Evolutionary conservation across 768 basidiomycete genomes (phyloP), one percentile per base, ranked within the genome.

Genomic region (Tricholoma terreum): DNA sequence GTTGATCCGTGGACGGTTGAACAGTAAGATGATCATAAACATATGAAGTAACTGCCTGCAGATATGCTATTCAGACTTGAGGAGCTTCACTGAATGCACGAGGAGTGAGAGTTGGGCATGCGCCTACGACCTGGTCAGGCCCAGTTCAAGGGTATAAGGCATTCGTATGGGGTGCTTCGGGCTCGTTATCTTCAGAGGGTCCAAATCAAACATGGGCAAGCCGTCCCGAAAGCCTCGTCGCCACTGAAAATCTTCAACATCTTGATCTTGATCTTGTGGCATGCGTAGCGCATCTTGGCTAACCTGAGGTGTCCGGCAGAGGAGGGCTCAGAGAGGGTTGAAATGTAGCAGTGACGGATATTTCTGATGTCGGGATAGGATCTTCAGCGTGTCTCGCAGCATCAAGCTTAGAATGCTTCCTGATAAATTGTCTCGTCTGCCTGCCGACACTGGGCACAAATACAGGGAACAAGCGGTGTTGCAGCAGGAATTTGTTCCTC

Each of bases 41-140:
- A 33, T 63, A 63, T 33, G 33, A 50, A 4, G 52, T 50, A 9
- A 63, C 62, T 17, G 62, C 61, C 49, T 62, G 60, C 10, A 61
- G 33, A 52, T 61, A 61, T 17, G 61, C 60, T 8, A 61, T 49
- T 6, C 62, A 31, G 36, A 63, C 58, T 33, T 46, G 42, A 19
- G 60, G 34, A 6, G 8, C 27, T 31, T 61, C 61, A 48, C 30
- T 27, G 35, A 36, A 36, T 8, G 35, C 35, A 36, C 35, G 35
- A 36, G 35, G 35, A 3, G 14, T 36, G 35, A 36, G 35, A 12
- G 35, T 36, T 12, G 35, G 35, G 8, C 12, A 12, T 36, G 35
- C 14, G 35, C 35, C 35, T 36, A 36, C 35, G 7, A 8, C 35
- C 3, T 6, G 8, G 12, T 36, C 35, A 36, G 3, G 3, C 7